Conservation (phyloP, 192 early-diverging fungal genomes). For the Coemansia aciculifera region DNA sequence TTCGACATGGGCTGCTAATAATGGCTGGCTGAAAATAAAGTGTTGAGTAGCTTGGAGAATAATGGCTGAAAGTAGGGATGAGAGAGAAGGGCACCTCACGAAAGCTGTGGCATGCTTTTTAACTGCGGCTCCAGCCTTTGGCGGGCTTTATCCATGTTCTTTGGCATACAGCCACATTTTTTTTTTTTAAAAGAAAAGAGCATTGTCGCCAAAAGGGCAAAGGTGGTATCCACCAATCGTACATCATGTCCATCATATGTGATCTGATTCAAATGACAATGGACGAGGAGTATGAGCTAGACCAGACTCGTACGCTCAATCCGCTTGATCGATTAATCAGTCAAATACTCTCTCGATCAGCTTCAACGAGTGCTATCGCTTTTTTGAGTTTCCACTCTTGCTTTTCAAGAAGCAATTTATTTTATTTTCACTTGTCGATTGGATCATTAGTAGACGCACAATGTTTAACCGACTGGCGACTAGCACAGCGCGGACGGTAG, state of each 20-base stretch:
- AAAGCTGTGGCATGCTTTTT: not conserved
- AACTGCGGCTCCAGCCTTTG: not conserved
- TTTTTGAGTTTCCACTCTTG: not conserved
- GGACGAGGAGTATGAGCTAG: no score
- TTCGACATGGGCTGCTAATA: not conserved
- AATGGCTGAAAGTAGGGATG: not conserved
- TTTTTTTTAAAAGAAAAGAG: not conserved
- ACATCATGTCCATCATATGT: not conserved
- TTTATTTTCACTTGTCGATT: not conserved
- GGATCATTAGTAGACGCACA: not conserved
- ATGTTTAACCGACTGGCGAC: not conserved
- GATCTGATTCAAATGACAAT: no score
- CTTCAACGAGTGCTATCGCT: not conserved
- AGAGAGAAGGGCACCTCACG: not conserved
- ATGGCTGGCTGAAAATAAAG: not conserved
- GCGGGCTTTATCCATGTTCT: not conserved
- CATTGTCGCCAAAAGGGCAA: not conserved
- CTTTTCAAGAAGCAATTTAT: not conserved
- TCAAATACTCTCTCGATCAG: no score
- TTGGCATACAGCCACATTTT: not conserved
- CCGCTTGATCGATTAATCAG: no score
- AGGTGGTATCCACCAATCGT: not conserved
- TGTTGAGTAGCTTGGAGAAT: not conserved
- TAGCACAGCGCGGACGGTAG: not conserved
- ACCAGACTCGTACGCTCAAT: no score